Evolutionary conservation across 352 stramenopile species (phyloP).

Genomic region (Aphanomyces stellatus): DNA sequence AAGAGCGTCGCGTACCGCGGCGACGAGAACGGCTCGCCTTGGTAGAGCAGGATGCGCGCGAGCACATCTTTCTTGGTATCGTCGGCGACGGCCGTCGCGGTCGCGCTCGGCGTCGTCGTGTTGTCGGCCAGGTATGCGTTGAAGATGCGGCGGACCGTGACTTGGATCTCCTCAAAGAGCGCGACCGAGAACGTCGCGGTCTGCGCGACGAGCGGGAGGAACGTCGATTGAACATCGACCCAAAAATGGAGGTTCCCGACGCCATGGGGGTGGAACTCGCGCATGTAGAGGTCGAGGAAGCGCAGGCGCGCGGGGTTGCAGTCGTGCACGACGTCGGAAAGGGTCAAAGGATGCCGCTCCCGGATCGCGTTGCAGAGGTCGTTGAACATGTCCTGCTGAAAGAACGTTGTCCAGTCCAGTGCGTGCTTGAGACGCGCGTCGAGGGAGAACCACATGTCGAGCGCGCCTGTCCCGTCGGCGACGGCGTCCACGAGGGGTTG

Average conservation of each 20-base stretch:
- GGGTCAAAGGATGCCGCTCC: slow-evolving; percentile 41
- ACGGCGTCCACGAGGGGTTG: slow-evolving; percentile 29
- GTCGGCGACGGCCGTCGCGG: slow-evolving; percentile 37
- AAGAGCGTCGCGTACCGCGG: slow-evolving; percentile 60
- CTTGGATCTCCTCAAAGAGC: slow-evolving; percentile 64
- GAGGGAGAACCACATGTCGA: slow-evolving; percentile 54
- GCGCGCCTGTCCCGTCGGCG: slow-evolving; percentile 25
- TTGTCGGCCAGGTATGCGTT: slow-evolving; percentile 51
- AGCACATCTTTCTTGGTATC: slow-evolving; percentile 47
- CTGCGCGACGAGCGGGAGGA: slow-evolving; percentile 51
- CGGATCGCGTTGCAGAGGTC: slow-evolving; percentile 48
- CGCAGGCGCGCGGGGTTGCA: slow-evolving; percentile 31
- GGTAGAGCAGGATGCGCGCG: slow-evolving; percentile 55
- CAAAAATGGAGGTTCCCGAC: slow-evolving; percentile 62
- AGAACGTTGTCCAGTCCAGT: slow-evolving; percentile 51
- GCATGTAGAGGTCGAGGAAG: slow-evolving; percentile 45
- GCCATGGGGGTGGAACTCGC: slow-evolving; percentile 20
- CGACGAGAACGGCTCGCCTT: slow-evolving; percentile 66
- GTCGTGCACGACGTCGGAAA: slow-evolving; percentile 56
- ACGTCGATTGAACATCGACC: slow-evolving; percentile 62
- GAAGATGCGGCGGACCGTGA: slow-evolving; percentile 50
- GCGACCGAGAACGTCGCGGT: slow-evolving; percentile 46
- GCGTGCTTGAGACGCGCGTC: slow-evolving; percentile 40
- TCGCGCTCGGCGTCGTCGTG: slow-evolving; percentile 12
- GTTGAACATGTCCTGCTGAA: slow-evolving; percentile 34